Percentiles rank a stretch among this genome's conserved stretches.
Evolutionary conservation across 768 basidiomycete genomes (phyloP).

Genomic region (Leccinum uliginosum): DNA sequence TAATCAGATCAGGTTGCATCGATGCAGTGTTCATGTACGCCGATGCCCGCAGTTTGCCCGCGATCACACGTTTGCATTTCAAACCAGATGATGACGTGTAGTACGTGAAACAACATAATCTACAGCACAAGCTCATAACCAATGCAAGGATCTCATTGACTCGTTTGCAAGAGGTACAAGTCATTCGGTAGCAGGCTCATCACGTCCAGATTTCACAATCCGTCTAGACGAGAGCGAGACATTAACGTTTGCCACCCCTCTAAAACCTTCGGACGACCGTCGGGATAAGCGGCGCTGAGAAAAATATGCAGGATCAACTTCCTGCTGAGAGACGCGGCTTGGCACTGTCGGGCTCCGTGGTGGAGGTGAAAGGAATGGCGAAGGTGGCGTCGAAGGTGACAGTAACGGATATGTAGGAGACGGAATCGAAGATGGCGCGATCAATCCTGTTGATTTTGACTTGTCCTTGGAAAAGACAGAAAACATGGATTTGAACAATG

Average conservation of each 20-base stretch:
- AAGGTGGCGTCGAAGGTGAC: conserved; percentile 29
- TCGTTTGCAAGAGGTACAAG: neutral
- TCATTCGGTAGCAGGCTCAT: conserved; percentile 14
- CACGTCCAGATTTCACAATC: conserved; percentile 5
- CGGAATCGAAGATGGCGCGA: conserved; percentile 44
- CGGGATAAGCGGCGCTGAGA: conserved; percentile 41
- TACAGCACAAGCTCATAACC: conserved; percentile 3
- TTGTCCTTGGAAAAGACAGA: conserved; percentile 41
- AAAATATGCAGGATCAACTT: conserved; percentile 26
- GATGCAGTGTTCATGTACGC: neutral
- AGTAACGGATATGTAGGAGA: conserved; percentile 18
- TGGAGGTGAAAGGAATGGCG: conserved; percentile 22
- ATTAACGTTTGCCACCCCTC: conserved; percentile 19
- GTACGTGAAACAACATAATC: neutral
- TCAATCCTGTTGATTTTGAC: conserved; percentile 58
- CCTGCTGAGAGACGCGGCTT: conserved; percentile 27
- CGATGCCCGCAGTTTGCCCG: too few species aligned
- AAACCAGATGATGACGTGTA: neutral
- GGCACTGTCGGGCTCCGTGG: conserved; percentile 21
- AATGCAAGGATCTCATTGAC: neutral
- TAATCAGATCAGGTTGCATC: neutral
- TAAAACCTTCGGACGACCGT: conserved; percentile 17
- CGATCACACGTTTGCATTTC: too few species aligned
- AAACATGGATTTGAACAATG: conserved; percentile 66
- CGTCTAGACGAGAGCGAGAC: conserved; percentile 16